A percentile compares a stretch with the other conserved stretches of the same genome.
Conservation (phyloP, 106 monocot genomes). For the Iris macrosiphon region DNA sequence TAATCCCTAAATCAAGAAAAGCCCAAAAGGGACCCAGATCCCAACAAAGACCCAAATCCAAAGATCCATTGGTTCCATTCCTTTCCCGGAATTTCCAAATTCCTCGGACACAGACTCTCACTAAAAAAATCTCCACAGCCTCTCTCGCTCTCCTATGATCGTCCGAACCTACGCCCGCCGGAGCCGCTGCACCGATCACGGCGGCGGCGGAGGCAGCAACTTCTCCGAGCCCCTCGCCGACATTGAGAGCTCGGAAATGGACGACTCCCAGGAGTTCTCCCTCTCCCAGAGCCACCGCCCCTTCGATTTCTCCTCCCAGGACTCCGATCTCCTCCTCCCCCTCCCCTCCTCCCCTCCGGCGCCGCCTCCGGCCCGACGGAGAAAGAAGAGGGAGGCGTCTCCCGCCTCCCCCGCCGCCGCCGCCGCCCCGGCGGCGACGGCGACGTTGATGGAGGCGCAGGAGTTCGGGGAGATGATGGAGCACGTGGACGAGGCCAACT, state of each 20-base stretch:
- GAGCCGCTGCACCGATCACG: slow-evolving; percentile 20
- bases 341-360: not conserved
- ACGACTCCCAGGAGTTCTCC: slow-evolving; percentile 15
- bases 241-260: slow-evolving; percentile 10
- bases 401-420: not conserved
- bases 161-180: slow-evolving; percentile 83
- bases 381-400: slow-evolving; percentile 51
- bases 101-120: no score
- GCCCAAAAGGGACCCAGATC: no score
- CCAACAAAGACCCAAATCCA: no score
- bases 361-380: slow-evolving; percentile 23
- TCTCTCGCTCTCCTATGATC: no score
- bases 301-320: slow-evolving; percentile 54
- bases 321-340: slow-evolving; percentile 23
- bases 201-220: not conserved
- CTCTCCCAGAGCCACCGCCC: slow-evolving; percentile 19
- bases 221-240: slow-evolving; percentile 14
- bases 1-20: no score
- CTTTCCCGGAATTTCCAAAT: no score
- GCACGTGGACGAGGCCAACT: slow-evolving; percentile 89
- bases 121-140: no score
- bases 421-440: slow-evolving; percentile 19
- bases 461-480: slow-evolving; percentile 99
- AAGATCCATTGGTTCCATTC: no score
- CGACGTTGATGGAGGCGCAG: slow-evolving; percentile 94